These are phyloP conservation scores for Colletotrichum magnum DNA, from an alignment of 2,329 filamentous ascomycete species.

Conservation along the genomic window DNA sequence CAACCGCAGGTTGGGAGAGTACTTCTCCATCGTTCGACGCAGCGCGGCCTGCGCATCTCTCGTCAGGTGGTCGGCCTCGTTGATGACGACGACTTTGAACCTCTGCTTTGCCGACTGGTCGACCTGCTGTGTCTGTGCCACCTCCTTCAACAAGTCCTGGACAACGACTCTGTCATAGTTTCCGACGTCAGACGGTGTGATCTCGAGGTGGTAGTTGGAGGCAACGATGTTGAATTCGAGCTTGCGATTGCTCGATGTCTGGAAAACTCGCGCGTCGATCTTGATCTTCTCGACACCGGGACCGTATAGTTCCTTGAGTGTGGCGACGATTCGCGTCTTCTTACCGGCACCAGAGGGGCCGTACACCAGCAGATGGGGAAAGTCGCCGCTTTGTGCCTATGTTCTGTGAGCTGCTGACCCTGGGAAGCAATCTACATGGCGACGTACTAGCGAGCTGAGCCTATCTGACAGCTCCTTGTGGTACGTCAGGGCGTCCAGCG, in stretches of 20 bases:
- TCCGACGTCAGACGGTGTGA: constrained; percentile 96
- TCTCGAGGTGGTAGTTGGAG: constrained; percentile 97
- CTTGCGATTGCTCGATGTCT: constrained; percentile 95
- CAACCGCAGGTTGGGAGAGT: constrained; percentile 92
- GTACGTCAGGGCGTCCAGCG: constrained; percentile 85
- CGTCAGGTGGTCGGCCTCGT: constrained; percentile 95
- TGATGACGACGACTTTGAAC: constrained; percentile 99
- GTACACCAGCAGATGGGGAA: constrained; percentile 97
- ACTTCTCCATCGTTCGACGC: constrained; percentile 98
- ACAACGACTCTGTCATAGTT: constrained; percentile 97
- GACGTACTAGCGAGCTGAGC: constrained; percentile 83
- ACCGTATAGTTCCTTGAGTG: constrained; percentile 94
- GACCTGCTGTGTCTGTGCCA: constrained; percentile 99
- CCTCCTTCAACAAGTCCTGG: constrained; percentile 96
- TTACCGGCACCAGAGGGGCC: constrained; percentile 97
- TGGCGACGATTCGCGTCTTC: constrained; percentile 96
- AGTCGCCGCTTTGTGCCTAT: constrained; percentile 96
- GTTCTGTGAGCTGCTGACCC: constrained; percentile 30
- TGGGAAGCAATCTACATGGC: background rate
- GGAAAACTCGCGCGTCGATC: constrained; percentile 97
- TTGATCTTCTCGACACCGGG: constrained; percentile 99
- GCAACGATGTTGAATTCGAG: constrained; percentile 99
- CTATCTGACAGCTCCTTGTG: constrained; percentile 90
- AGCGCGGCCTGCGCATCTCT: constrained; percentile 96
- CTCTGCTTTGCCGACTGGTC: constrained; percentile 89